Conservation (phyloP, 2,329 filamentous ascomycete species). For the Periconia sp. region DNA sequence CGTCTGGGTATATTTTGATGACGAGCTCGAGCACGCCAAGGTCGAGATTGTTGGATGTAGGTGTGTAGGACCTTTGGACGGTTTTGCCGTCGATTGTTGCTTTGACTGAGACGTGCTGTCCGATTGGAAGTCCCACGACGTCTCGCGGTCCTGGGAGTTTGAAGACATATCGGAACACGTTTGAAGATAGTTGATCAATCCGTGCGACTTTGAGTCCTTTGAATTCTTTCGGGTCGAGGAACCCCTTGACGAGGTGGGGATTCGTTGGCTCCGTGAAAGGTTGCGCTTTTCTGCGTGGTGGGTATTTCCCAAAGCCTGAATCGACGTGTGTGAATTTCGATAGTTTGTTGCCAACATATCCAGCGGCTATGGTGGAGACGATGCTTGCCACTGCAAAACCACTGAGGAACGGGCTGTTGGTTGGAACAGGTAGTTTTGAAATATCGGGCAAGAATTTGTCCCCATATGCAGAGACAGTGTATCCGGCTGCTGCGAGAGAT, state of each 20-base stretch:
- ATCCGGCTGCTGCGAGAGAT: constrained; percentile 12
- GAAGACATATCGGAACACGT: constrained; percentile 80
- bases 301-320: constrained; percentile 23
- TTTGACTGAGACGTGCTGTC: constrained; percentile 96
- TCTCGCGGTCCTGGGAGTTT: constrained; percentile 73
- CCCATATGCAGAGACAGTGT: constrained; percentile 13
- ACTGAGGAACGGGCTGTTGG: constrained; percentile 10
- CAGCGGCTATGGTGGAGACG: constrained; percentile 17
- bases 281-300: constrained; percentile 17
- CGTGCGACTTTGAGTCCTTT: constrained; percentile 48
- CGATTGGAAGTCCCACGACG: constrained; percentile 94
- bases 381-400: constrained; percentile 21
- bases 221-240: constrained; percentile 54
- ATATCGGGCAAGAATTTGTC: constrained; percentile 9
- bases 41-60: constrained; percentile 45
- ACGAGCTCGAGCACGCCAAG: constrained; percentile 93
- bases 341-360: constrained; percentile 26
- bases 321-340: constrained; percentile 47
- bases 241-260: constrained; percentile 38
- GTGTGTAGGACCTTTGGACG: constrained; percentile 46
- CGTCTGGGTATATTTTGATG: constrained; percentile 96
- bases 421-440: constrained; percentile 5
- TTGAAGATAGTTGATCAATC: constrained; percentile 14
- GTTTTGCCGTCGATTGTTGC: constrained; percentile 52
- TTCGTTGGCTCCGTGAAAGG: constrained; percentile 9